These are phyloP conservation scores for Plasmodium coatneyi DNA, from an alignment of 169 alveolate genomes.

Conservation along the genomic window DNA sequence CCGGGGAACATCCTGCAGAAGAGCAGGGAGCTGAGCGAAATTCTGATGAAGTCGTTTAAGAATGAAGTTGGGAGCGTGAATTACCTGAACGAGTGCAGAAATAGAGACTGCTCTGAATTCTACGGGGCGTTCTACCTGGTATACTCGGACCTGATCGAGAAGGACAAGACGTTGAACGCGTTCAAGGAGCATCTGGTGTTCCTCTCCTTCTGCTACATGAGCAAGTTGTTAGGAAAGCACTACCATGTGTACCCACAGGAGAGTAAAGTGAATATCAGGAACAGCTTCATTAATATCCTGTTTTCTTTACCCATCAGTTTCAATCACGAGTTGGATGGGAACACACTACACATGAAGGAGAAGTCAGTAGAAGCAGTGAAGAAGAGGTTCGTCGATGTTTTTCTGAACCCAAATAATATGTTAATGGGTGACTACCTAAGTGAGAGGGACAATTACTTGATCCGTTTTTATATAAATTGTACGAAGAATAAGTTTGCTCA, in stretches of 20 bases:
- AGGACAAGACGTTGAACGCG: not conserved
- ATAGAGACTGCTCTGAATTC: constrained; percentile 22
- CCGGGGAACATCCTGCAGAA: not conserved
- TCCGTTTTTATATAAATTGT: constrained; percentile 11
- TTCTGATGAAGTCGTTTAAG: constrained; percentile 22
- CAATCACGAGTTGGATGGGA: constrained; percentile 14
- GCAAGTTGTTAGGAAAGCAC: constrained; percentile 16
- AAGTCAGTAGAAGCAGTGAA: constrained; percentile 17
- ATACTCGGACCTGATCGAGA: constrained; percentile 8
- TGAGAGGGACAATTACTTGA: not conserved
- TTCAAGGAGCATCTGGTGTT: constrained; percentile 36
- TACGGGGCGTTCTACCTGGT: constrained; percentile 27
- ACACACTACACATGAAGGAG: constrained; percentile 16
- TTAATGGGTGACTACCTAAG: not conserved
- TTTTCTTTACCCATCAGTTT: constrained; percentile 20
- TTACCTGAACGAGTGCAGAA: constrained; percentile 62
- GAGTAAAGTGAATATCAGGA: constrained; percentile 32
- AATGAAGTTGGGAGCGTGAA: constrained; percentile 35
- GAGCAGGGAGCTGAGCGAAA: constrained; percentile 43
- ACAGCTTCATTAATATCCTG: constrained; percentile 34
- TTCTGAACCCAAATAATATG: not conserved
- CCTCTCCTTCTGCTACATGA: constrained; percentile 59
- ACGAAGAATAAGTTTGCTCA: constrained; percentile 41
- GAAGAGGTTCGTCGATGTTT: not conserved
- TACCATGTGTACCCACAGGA: constrained; percentile 20